phyloP scores from a whole-genome alignment of 2,329 filamentous ascomycete species.

The Graphilbum fragrans region DNA sequence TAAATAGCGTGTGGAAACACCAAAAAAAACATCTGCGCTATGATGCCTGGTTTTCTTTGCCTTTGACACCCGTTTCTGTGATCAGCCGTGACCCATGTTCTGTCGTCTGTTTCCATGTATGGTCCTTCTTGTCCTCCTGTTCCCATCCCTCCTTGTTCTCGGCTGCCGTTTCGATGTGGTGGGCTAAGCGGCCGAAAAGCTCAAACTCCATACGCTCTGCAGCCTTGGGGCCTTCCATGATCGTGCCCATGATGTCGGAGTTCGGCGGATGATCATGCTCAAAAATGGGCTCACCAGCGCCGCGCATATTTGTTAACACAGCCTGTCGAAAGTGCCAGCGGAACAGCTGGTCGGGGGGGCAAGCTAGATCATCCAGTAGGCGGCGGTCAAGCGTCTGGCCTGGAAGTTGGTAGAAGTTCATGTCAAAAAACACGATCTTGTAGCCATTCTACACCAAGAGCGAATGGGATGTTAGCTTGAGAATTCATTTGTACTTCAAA shows the following conservation, averaged over 20 bases:
- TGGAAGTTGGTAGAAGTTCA: neutral
- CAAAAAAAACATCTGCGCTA: no score
- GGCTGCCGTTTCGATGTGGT: neutral
- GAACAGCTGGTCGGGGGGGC: neutral
- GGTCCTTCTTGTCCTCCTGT: no score
- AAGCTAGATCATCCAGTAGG: neutral
- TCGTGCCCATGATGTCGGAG: slow-evolving; percentile 2
- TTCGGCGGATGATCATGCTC: slow-evolving; percentile 1
- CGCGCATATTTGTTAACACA: neutral
- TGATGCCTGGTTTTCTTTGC: no score
- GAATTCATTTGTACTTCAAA: no score
- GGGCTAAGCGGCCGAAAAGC: neutral
- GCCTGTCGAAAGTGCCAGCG: neutral
- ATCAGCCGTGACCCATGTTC: no score
- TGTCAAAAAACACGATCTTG: neutral
- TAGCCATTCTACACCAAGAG: neutral
- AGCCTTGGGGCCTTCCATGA: neutral
- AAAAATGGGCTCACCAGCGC: neutral
- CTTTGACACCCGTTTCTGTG: no score
- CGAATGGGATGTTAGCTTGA: neutral
- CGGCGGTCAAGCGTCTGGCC: neutral
- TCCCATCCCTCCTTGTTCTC: no score
- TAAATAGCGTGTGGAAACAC: no score
- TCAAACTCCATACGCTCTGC: slow-evolving; percentile 4
- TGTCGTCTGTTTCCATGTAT: no score